Conservation (phyloP, 257 asterid genomes). For the Nicotiana otophora region DNA sequence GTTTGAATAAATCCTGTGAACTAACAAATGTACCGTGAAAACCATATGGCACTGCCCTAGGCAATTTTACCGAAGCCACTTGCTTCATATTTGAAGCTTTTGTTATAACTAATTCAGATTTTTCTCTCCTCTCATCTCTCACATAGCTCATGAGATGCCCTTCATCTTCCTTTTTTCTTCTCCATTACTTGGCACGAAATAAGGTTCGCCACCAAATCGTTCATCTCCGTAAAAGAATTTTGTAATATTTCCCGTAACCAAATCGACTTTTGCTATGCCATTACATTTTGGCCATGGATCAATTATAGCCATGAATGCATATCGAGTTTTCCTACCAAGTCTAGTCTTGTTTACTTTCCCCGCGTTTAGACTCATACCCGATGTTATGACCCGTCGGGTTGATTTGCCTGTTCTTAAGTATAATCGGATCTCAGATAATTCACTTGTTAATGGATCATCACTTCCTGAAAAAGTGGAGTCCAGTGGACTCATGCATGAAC, state of each 20-base stretch:
- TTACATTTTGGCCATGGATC: slow-evolving; percentile 67
- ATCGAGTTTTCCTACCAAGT: slow-evolving; percentile 32
- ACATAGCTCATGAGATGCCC: slow-evolving; percentile 44
- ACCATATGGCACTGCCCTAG: slow-evolving; percentile 59
- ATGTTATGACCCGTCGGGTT: slow-evolving; percentile 26
- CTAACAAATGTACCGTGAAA: slow-evolving; percentile 62
- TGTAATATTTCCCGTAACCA: slow-evolving; percentile 33
- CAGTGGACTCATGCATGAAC: slow-evolving; percentile 45
- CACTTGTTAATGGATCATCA: slow-evolving; percentile 9
- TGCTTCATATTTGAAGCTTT: slow-evolving; percentile 46
- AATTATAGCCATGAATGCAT: slow-evolving; percentile 47
- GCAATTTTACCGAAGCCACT: slow-evolving; percentile 38
- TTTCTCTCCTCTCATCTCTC: slow-evolving; percentile 37
- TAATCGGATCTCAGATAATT: slow-evolving; percentile 36
- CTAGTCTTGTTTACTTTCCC: slow-evolving; percentile 39
- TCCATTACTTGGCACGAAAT: slow-evolving; percentile 21
- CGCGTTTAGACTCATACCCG: slow-evolving; percentile 42
- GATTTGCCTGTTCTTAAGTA: slow-evolving; percentile 32
- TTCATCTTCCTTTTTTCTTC: slow-evolving; percentile 24
- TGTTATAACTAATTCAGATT: slow-evolving; percentile 40
- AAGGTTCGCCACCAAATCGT: slow-evolving; percentile 52
- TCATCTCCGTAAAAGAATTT: slow-evolving; percentile 31
- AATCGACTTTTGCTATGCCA: slow-evolving; percentile 54
- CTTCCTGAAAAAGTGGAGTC: slow-evolving; percentile 28
- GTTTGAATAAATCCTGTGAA: slow-evolving; percentile 33